These are phyloP conservation scores for Coccomyxa subellipsoidea DNA, from an alignment of 163 green algal genomes.

Conservation along the genomic window DNA sequence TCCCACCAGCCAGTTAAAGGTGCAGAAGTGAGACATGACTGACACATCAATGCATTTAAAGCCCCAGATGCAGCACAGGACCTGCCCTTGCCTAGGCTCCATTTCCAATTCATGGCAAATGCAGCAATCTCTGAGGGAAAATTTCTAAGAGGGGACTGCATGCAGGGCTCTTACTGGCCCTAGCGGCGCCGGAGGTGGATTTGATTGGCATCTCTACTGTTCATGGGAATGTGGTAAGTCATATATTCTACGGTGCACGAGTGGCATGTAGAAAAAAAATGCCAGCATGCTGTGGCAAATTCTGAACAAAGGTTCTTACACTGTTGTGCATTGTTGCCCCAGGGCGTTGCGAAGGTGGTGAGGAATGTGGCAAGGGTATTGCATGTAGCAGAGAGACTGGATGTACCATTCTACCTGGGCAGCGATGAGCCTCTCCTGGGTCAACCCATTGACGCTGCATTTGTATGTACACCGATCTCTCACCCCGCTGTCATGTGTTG, in stretches of 20 bases:
- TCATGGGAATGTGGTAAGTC: constrained; percentile 4
- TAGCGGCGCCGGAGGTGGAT: background rate
- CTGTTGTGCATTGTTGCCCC: background rate
- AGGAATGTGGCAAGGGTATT: constrained; percentile 3
- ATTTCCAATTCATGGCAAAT: no score
- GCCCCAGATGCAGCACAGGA: no score
- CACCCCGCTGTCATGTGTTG: no score
- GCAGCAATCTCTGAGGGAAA: background rate
- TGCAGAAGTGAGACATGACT: no score
- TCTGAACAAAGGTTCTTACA: background rate
- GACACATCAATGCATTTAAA: no score
- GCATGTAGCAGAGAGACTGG: background rate
- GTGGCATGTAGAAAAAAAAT: background rate
- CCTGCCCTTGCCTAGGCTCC: no score
- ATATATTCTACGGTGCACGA: background rate
- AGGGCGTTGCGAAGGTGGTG: background rate
- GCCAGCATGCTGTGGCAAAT: background rate
- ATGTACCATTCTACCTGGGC: constrained; percentile 25
- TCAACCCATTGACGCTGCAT: constrained; percentile 15
- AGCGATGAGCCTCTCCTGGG: constrained; percentile 25
- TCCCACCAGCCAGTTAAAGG: no score
- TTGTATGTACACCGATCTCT: background rate
- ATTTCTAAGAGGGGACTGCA: background rate
- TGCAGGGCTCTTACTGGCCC: background rate
- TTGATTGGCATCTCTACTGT: constrained; percentile 6